Evolutionary conservation across 768 basidiomycete species (phyloP).

Genomic region (Cubamyces sp.): DNA sequence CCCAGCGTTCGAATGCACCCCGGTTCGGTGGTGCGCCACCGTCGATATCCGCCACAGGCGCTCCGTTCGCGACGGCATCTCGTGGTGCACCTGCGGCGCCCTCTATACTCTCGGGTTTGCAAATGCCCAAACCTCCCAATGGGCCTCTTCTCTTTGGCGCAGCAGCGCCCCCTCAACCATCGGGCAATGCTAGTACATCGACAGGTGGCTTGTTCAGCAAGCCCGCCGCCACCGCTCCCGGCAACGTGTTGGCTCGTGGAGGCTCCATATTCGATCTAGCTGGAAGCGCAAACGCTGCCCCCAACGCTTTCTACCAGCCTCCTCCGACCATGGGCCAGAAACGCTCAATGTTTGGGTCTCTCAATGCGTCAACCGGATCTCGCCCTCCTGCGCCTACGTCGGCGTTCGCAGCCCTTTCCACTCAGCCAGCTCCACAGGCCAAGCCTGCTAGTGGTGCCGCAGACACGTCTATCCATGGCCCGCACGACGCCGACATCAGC

Average conservation of each 20-base stretch:
- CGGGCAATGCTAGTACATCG: not conserved
- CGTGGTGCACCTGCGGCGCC: constrained; percentile 3
- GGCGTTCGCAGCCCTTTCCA: constrained; percentile 11
- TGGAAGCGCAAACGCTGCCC: constrained; percentile 53
- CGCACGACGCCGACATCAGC: constrained; percentile 24
- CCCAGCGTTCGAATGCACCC: constrained; percentile 40
- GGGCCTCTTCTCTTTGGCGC: constrained; percentile 22
- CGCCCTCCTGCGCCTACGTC: constrained; percentile 10
- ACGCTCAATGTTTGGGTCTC: constrained; percentile 18
- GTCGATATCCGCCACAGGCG: constrained; percentile 4
- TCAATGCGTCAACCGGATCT: constrained; percentile 8
- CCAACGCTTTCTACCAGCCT: constrained; percentile 72
- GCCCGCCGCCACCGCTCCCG: not conserved
- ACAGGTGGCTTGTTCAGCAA: not conserved
- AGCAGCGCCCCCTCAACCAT: not conserved
- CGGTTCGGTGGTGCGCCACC: constrained; percentile 41
- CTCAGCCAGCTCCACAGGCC: not conserved
- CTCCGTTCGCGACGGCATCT: constrained; percentile 19
- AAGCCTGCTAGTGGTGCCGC: not conserved
- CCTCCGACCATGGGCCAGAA: constrained; percentile 36
- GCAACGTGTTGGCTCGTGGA: not conserved
- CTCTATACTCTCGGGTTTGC: constrained; percentile 5
- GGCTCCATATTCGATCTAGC: constrained; percentile 44
- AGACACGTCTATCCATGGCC: constrained; percentile 9
- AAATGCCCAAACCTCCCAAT: constrained; percentile 14